Evolutionary conservation across 2,329 filamentous ascomycete genomes (phyloP).

Genomic region (Claviceps arundinis): DNA sequence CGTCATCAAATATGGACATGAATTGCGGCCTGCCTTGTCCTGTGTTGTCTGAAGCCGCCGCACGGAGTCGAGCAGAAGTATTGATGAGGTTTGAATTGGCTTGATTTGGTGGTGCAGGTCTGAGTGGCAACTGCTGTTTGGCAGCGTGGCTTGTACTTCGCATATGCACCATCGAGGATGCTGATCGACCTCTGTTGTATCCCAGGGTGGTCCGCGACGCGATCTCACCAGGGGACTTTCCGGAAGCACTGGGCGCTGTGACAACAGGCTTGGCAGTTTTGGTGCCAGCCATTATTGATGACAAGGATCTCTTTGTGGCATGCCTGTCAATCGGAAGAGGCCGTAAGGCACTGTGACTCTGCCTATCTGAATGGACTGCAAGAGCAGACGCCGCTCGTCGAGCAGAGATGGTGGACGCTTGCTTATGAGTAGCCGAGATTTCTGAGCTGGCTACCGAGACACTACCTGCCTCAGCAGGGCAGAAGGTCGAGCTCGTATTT

Average conservation of each 20-base stretch:
- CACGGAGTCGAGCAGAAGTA: slow-evolving; percentile 28
- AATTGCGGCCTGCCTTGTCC: slow-evolving; percentile 34
- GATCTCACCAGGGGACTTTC: slow-evolving; percentile 47
- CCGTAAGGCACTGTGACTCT: background rate
- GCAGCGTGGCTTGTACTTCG: slow-evolving; percentile 8
- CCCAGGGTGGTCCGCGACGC: slow-evolving; percentile 73
- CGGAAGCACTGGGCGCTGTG: slow-evolving; percentile 35
- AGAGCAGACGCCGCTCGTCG: slow-evolving; percentile 41
- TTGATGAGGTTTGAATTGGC: slow-evolving; percentile 26
- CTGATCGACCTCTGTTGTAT: slow-evolving; percentile 62
- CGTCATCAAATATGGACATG: slow-evolving; percentile 44
- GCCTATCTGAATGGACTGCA: slow-evolving; percentile 23
- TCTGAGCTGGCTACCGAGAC: background rate
- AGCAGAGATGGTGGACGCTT: slow-evolving; percentile 23
- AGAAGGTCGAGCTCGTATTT: slow-evolving; percentile 11
- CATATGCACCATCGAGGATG: slow-evolving; percentile 31
- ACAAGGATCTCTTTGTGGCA: slow-evolving; percentile 14
- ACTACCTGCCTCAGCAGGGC: background rate
- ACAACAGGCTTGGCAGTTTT: slow-evolving; percentile 26
- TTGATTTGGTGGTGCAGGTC: slow-evolving; percentile 4
- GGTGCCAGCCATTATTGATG: slow-evolving; percentile 17
- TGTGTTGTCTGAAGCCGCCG: slow-evolving; percentile 9
- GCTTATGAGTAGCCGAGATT: slow-evolving; percentile 8
- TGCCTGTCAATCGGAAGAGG: background rate
- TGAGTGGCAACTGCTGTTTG: slow-evolving; percentile 8